Conservation (phyloP, 306 rosid genomes). For the Pyrus communis region DNA sequence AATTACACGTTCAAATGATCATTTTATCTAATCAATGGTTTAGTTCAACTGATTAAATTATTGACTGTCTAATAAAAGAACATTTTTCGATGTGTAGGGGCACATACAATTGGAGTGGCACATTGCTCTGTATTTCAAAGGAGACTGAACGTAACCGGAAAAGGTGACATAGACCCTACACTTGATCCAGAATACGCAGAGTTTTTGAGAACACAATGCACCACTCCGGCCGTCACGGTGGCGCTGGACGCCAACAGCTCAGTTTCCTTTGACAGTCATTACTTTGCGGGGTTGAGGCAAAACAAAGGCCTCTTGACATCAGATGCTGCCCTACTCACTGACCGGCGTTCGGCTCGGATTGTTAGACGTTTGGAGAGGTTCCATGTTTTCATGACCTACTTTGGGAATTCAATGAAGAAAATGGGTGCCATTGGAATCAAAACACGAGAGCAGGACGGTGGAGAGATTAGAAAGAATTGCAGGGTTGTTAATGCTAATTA, state of each 20-base stretch:
- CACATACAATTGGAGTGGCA: constrained; percentile 36
- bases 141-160: constrained; percentile 35
- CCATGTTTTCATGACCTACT: constrained; percentile 26
- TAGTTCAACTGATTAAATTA: neutral
- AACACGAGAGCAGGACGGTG: constrained; percentile 14
- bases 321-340: constrained; percentile 51
- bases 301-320: constrained; percentile 47
- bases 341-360: neutral
- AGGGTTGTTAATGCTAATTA: constrained; percentile 33
- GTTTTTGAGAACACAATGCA: constrained; percentile 2
- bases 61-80: neutral
- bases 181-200: constrained; percentile 9
- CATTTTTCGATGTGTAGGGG: neutral
- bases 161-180: constrained; percentile 27
- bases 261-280: constrained; percentile 23
- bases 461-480: constrained; percentile 52
- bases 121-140: constrained; percentile 19
- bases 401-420: constrained; percentile 48
- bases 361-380: constrained; percentile 14
- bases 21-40: neutral
- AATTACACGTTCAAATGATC: neutral
- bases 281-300: constrained; percentile 25
- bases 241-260: constrained; percentile 44
- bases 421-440: constrained; percentile 45
- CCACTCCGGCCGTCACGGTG: constrained; percentile 5